Percentiles rank a stretch among this genome's conserved stretches.
These are phyloP conservation scores for Phlebiopsis flavidoalba DNA, from an alignment of 768 basidiomycete genomes.

Conservation along the genomic window DNA sequence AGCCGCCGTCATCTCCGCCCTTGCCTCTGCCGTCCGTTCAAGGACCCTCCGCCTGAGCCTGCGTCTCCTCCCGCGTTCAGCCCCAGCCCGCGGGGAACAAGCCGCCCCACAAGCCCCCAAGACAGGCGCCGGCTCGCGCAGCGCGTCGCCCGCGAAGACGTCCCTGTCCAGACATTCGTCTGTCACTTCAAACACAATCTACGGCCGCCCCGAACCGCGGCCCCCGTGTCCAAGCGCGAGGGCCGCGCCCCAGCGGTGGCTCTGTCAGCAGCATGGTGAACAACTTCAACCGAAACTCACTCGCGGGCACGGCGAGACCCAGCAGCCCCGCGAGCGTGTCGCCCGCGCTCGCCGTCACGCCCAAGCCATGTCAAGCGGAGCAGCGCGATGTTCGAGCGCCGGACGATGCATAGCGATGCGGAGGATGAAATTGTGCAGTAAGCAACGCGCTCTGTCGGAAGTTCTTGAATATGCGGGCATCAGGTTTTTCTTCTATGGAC, in stretches of 20 bases:
- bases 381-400: constrained; percentile 44
- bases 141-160: constrained; percentile 25
- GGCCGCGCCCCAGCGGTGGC: constrained; percentile 38
- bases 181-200: constrained; percentile 26
- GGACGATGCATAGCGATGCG: constrained; percentile 81
- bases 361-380: constrained; percentile 23
- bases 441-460: not conserved
- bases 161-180: constrained; percentile 40
- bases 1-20: constrained; percentile 6
- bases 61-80: constrained; percentile 28
- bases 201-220: constrained; percentile 33
- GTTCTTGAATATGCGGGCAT: not conserved
- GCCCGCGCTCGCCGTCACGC: constrained; percentile 18
- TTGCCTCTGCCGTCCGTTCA: constrained; percentile 16
- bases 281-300: constrained; percentile 44
- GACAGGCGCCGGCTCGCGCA: constrained; percentile 23
- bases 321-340: constrained; percentile 5
- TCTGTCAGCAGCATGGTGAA: constrained; percentile 51
- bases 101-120: constrained; percentile 25
- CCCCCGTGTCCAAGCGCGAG: constrained; percentile 40
- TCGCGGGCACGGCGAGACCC: constrained; percentile 6
- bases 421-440: constrained; percentile 60
- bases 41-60: constrained; percentile 19
- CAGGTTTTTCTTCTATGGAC: not conserved
- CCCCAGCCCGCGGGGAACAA: constrained; percentile 8